Base-by-base conservation (phyloP, 2,329 filamentous ascomycete genomes). In the Aplosporella prunicola region DNA sequence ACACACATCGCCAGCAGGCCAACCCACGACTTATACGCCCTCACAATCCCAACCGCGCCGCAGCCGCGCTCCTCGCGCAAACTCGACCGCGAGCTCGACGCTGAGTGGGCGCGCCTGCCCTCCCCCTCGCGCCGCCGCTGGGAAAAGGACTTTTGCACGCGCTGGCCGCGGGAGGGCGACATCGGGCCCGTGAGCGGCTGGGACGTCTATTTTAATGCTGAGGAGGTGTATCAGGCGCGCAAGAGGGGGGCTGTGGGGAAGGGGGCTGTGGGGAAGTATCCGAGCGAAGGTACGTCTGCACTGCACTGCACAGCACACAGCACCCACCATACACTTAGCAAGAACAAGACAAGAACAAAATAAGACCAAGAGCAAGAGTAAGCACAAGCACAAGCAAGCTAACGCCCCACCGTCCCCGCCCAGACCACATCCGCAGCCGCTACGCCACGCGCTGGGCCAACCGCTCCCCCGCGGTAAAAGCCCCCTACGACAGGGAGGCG, bases 141-240 rank as follows among this genome's bases (percentile, higher is more conserved):
- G 32, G 32, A 35, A 4, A 25, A 23, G 23, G 32, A 35, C 8
- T 35, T 25, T 9, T 13, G 24, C 32, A 26, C 23, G 11, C 14
- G 10, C 16, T 39, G 28, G 28, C 35, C 35, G 6, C 28, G 15
- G 5, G 3, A 9, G 1, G 28, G 29, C 10, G 35, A 39, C 6
- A 7, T 22, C 9, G 10, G 15, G 7, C 16, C 35, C 5, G 16
- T 26, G 15, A n/a, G n/a, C n/a, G n/a, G n/a, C n/a, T n/a, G n/a
- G n/a, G 28, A 39, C n/a, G 28, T 39, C 7, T 39, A 32, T 13
- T 39, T 28, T 23, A 28, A 27, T 13, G 11, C 22, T 10, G 35
- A 39, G 9, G 35, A 39, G 23, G 16, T 27, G 9, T 26, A 39
- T 13, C n/a, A n/a, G n/a, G n/a, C n/a, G n/a, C n/a, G n/a, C n/a